phyloP scores from a whole-genome alignment of 495 filamentous ascomycete species.

The Xylaria palmicola region DNA sequence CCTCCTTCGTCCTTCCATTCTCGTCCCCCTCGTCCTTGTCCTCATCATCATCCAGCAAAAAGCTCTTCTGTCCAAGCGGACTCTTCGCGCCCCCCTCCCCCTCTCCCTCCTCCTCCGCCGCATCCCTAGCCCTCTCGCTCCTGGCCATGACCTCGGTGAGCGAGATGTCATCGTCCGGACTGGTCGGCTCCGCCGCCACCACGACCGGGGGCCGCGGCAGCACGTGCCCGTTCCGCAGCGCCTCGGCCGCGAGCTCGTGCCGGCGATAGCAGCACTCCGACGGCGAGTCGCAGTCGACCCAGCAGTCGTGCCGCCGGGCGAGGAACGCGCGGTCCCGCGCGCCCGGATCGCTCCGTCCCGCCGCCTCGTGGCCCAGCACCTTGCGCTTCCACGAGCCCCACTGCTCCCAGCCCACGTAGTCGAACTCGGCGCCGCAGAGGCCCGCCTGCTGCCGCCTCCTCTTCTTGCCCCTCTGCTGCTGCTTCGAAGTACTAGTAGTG shows the following conservation, averaged over 20 bases:
- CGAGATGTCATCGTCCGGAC: constrained; percentile 16
- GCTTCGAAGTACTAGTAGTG: neutral
- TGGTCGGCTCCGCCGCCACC: constrained; percentile 7
- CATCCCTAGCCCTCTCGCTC: neutral
- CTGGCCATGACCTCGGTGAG: neutral
- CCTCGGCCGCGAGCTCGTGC: constrained; percentile 21
- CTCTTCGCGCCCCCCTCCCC: constrained; percentile 16
- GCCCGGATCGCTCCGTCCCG: constrained; percentile 9
- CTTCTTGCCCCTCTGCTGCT: constrained; percentile 15
- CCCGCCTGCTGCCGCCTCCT: constrained; percentile 5
- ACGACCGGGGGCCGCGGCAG: neutral
- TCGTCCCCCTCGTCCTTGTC: neutral
- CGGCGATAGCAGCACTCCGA: constrained; percentile 39
- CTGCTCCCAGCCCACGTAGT: constrained; percentile 41
- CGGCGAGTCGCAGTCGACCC: constrained; percentile 44
- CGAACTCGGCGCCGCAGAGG: constrained; percentile 38
- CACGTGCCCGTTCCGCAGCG: constrained; percentile 4
- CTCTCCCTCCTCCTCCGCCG: neutral
- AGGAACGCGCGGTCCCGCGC: constrained; percentile 27
- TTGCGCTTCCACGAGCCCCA: constrained; percentile 42
- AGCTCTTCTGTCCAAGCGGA: constrained; percentile 19
- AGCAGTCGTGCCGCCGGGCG: constrained; percentile 34
- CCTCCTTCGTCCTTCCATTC: neutral
- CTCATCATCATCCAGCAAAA: constrained; percentile 21
- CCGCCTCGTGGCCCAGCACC: constrained; percentile 22